These are phyloP conservation scores for Claviceps spartinae DNA, from an alignment of 2,329 filamentous ascomycete genomes.

Conservation along the genomic window DNA sequence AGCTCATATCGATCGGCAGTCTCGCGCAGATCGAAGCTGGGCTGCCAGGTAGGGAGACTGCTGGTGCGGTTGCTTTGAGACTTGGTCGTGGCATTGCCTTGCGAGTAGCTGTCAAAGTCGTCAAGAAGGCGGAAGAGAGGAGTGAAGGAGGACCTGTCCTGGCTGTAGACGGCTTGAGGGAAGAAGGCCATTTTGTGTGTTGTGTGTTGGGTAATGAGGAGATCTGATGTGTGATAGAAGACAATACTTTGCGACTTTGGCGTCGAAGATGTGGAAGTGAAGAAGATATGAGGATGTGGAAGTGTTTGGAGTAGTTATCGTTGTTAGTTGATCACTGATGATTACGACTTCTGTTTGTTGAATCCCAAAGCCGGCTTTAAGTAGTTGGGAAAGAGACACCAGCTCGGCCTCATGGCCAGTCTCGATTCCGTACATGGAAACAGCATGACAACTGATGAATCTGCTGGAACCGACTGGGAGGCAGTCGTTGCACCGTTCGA, in stretches of 20 bases:
- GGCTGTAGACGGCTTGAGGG: slow-evolving; percentile 36
- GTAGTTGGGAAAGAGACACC: slow-evolving; percentile 1
- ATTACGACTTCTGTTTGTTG: neutral
- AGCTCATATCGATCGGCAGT: slow-evolving; percentile 56
- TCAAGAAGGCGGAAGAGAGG: slow-evolving; percentile 52
- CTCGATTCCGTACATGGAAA: neutral
- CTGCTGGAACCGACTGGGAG: slow-evolving; percentile 12
- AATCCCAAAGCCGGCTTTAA: neutral
- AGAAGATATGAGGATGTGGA: neutral
- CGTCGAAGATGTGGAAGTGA: neutral
- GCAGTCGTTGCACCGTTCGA: neutral
- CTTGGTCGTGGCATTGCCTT: slow-evolving; percentile 16
- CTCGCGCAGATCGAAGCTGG: slow-evolving; percentile 69
- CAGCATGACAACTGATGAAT: neutral
- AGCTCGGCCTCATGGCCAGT: neutral
- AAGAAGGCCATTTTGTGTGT: slow-evolving; percentile 49
- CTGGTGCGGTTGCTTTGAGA: slow-evolving; percentile 14
- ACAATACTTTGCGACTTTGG: neutral
- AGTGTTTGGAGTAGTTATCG: neutral
- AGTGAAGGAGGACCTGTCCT: slow-evolving; percentile 38
- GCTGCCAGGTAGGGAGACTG: slow-evolving; percentile 46
- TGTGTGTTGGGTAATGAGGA: slow-evolving; percentile 20
- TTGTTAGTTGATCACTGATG: neutral
- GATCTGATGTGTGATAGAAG: slow-evolving; percentile 4
- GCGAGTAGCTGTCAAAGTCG: slow-evolving; percentile 46